Percentiles rank a stretch among this genome's conserved stretches.
phyloP scores from a whole-genome alignment of 441 rosid species.

The Pelargonium australe region DNA sequence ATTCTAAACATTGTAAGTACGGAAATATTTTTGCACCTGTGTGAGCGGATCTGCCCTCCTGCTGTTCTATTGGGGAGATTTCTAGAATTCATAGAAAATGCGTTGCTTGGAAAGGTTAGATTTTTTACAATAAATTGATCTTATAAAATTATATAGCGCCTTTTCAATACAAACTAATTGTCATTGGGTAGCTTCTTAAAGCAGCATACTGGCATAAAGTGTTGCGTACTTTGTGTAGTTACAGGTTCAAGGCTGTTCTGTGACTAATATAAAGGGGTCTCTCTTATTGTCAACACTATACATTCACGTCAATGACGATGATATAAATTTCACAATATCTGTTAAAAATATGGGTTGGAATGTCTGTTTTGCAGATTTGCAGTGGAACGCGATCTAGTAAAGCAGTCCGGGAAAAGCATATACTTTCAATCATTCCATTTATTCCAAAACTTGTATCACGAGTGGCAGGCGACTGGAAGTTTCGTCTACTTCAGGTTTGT shows the following conservation, averaged over 20 bases:
- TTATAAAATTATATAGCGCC: not conserved
- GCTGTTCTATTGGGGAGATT: slow-evolving; percentile 40
- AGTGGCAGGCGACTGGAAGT: slow-evolving; percentile 44
- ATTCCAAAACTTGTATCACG: slow-evolving; percentile 57
- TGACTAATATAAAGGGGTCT: not conserved
- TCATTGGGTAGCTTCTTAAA: not conserved
- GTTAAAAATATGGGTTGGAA: not conserved
- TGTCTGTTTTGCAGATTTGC: slow-evolving; percentile 34
- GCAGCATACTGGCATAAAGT: not conserved
- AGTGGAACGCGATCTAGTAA: slow-evolving; percentile 35
- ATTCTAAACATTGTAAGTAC: slow-evolving; percentile 54
- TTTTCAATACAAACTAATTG: not conserved
- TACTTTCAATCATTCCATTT: slow-evolving; percentile 46
- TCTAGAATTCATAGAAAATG: slow-evolving; percentile 55
- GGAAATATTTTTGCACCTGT: slow-evolving; percentile 60
- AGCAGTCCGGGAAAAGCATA: slow-evolving; percentile 41
- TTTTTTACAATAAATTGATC: slow-evolving; percentile 14
- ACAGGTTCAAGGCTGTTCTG: slow-evolving; percentile 1
- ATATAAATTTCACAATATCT: not conserved
- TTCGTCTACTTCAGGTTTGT: slow-evolving; percentile 67
- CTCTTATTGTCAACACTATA: not conserved
- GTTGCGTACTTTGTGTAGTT: not conserved
- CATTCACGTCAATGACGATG: no score
- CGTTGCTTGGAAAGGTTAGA: slow-evolving; percentile 67
- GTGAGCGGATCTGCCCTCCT: slow-evolving; percentile 50